Evolutionary conservation across 495 filamentous ascomycete genomes (phyloP).

Genomic region (Pseudomonodictys pantanalensis): DNA sequence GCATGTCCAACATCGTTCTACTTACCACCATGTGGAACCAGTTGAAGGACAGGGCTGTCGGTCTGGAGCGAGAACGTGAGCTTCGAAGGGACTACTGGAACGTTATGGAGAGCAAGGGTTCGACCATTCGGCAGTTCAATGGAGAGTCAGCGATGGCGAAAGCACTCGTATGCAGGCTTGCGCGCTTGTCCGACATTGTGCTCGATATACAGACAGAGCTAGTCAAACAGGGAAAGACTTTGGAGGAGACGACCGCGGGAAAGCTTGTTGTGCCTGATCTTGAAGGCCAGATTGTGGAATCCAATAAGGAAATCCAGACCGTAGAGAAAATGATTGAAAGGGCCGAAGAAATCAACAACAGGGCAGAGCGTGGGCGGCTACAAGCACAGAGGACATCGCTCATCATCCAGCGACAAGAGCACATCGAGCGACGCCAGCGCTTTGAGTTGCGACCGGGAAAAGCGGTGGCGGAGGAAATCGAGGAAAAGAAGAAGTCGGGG

Average conservation of each 20-base stretch:
- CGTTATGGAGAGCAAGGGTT: conserved; percentile 33
- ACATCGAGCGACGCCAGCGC: neutral
- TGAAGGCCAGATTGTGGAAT: too few species aligned
- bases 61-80: conserved; percentile 31
- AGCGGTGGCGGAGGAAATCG: neutral
- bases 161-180: conserved; percentile 31
- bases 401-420: neutral
- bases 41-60: conserved; percentile 13
- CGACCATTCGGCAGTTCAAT: conserved; percentile 29
- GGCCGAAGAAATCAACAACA: too few species aligned
- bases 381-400: neutral
- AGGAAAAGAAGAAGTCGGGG: neutral
- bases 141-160: conserved; percentile 33
- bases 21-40: conserved; percentile 45
- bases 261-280: too few species aligned
- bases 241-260: conserved; percentile 34
- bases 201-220: conserved; percentile 36
- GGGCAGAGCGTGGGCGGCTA: neutral
- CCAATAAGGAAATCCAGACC: too few species aligned
- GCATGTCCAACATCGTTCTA: conserved; percentile 39
- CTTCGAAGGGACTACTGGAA: conserved; percentile 42
- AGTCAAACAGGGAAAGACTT: conserved; percentile 30
- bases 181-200: conserved; percentile 33
- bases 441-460: neutral
- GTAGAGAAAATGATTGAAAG: too few species aligned